These are phyloP conservation scores for Dactylellina haptotyla DNA, from an alignment of 2,329 filamentous ascomycete genomes.

Conservation along the genomic window DNA sequence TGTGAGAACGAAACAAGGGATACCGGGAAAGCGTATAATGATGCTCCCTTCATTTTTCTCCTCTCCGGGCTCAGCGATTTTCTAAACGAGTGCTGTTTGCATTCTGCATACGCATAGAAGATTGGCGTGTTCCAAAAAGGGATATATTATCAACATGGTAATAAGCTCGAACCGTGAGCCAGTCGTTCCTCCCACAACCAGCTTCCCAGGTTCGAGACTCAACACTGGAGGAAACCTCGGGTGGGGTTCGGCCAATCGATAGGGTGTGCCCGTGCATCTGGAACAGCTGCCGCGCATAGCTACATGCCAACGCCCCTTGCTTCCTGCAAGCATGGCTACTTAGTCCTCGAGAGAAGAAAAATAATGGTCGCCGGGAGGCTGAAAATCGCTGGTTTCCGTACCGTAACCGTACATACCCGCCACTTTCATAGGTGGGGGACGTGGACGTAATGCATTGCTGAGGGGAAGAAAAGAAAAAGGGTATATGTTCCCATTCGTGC, in stretches of 20 bases:
- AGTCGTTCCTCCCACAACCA: background rate
- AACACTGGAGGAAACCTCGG: background rate
- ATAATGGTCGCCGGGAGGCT: background rate
- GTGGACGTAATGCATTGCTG: too few relatives aligned
- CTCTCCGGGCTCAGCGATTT: too few relatives aligned
- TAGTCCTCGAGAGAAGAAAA: background rate
- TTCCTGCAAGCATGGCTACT: background rate
- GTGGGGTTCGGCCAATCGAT: background rate
- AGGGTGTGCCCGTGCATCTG: background rate
- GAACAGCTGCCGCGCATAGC: background rate
- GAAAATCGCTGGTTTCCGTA: too few relatives aligned
- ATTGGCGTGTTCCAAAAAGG: too few relatives aligned
- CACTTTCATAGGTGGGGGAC: too few relatives aligned
- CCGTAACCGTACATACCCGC: too few relatives aligned
- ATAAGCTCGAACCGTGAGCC: background rate
- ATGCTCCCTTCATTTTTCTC: too few relatives aligned
- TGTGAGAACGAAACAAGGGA: too few relatives aligned
- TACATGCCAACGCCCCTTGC: background rate
- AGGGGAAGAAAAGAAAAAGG: background rate
- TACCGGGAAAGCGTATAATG: too few relatives aligned
- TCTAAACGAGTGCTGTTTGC: too few relatives aligned
- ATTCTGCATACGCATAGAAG: too few relatives aligned
- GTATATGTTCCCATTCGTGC: background rate
- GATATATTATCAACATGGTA: too few relatives aligned
- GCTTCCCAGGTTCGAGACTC: slow-evolving; percentile 2